These are phyloP conservation scores for Sonneratia alba DNA, from an alignment of 345 rosid species.

Conservation along the genomic window DNA sequence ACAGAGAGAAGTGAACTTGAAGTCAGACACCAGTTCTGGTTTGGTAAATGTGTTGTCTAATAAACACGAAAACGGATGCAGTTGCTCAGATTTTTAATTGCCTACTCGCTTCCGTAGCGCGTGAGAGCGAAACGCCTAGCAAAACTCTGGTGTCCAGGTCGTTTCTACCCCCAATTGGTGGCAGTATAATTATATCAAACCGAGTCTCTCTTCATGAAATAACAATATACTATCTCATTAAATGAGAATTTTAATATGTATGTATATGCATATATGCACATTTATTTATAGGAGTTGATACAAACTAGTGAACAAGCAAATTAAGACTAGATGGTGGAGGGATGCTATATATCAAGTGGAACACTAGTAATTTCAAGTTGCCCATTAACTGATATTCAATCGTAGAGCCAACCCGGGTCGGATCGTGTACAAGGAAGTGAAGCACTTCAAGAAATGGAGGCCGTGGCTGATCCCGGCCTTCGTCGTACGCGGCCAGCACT, in stretches of 20 bases:
- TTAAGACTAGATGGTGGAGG: too few species aligned
- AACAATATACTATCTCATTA: too few species aligned
- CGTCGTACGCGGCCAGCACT: constrained; percentile 58
- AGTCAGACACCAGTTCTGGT: background rate
- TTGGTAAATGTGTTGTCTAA: background rate
- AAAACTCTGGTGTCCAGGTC: background rate
- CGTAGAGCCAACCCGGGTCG: constrained; percentile 14
- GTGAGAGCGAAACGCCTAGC: background rate
- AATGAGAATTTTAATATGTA: too few species aligned
- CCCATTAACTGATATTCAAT: too few species aligned
- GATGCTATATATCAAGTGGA: too few species aligned
- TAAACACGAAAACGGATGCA: background rate
- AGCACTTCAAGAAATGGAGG: constrained; percentile 59
- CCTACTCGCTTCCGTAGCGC: background rate
- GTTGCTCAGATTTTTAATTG: background rate
- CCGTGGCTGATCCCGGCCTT: constrained; percentile 75
- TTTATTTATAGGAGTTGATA: too few species aligned
- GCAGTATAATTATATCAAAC: too few species aligned
- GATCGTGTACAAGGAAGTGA: constrained; percentile 32
- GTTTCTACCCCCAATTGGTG: too few species aligned
- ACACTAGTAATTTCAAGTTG: too few species aligned
- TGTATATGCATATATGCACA: too few species aligned
- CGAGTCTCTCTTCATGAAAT: too few species aligned
- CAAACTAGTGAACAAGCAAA: too few species aligned
- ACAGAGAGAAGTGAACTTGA: constrained; percentile 5